Percentiles rank a stretch among this genome's conserved stretches.
Evolutionary conservation across 305 asterid species (phyloP).

Genomic region (Fraxinus ornus): DNA sequence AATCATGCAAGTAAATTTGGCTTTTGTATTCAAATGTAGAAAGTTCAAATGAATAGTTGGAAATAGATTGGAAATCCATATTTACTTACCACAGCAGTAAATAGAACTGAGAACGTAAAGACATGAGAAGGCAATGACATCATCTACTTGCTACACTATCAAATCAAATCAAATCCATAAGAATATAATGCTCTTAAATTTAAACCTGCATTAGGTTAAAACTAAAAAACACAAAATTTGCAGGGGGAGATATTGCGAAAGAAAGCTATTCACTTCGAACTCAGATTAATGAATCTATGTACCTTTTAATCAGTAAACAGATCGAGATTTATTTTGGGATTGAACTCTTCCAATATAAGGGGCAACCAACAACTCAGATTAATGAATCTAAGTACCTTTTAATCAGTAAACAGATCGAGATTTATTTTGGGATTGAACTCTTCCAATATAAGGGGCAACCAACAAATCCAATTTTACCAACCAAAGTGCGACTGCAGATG

Average conservation of each 20-base stretch:
- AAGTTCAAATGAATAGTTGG: background rate
- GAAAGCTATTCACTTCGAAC: background rate
- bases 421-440: too few relatives aligned
- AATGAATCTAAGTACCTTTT: too few relatives aligned
- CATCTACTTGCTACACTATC: background rate
- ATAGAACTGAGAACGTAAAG: background rate
- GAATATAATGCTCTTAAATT: background rate
- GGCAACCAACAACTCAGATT: constrained; percentile 41
- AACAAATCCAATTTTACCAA: constrained; percentile 66
- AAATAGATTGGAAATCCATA: background rate
- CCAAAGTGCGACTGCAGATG: constrained; percentile 89
- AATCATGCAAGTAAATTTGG: background rate
- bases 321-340: constrained; percentile 33
- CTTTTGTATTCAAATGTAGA: background rate
- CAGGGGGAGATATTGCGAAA: constrained; percentile 10
- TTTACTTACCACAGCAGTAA: background rate
- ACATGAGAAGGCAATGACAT: background rate
- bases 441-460: too few relatives aligned
- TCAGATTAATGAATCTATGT: constrained; percentile 19
- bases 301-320: constrained; percentile 49
- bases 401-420: too few relatives aligned
- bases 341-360: constrained; percentile 40
- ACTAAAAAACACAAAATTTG: background rate
- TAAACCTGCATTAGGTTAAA: constrained; percentile 23
- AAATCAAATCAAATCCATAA: background rate